Percentiles rank a stretch among this genome's conserved stretches.
Evolutionary conservation across 2,329 filamentous ascomycete genomes (phyloP).

Genomic region (Myriosclerotinia scirpicola): DNA sequence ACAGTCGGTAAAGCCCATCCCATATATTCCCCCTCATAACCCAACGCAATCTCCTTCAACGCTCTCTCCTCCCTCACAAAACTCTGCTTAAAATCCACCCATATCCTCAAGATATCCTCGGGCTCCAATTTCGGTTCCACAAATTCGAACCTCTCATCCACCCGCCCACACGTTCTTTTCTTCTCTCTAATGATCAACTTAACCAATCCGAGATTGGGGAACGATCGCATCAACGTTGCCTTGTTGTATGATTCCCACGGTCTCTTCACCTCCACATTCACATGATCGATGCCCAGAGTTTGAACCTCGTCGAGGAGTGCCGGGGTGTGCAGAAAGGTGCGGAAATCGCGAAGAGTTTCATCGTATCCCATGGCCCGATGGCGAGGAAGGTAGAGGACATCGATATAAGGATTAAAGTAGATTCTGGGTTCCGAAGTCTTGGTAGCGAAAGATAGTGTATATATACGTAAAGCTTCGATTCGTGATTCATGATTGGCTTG

Average conservation of each 20-base stretch:
- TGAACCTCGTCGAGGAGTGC: slow-evolving; percentile 42
- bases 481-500: slow-evolving; percentile 48
- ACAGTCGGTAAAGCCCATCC: slow-evolving; percentile 33
- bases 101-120: slow-evolving; percentile 32
- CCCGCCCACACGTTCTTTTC: background rate
- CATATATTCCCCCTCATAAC: slow-evolving; percentile 31
- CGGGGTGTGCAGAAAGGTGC: slow-evolving; percentile 39
- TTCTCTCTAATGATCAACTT: slow-evolving; percentile 31
- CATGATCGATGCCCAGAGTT: slow-evolving; percentile 49
- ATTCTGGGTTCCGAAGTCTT: slow-evolving; percentile 35
- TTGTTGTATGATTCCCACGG: slow-evolving; percentile 55
- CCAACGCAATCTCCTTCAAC: slow-evolving; percentile 32
- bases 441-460: slow-evolving; percentile 42
- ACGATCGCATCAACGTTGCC: slow-evolving; percentile 47
- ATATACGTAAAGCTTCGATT: slow-evolving; percentile 45
- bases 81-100: slow-evolving; percentile 36
- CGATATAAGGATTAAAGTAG: slow-evolving; percentile 38
- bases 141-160: slow-evolving; percentile 30
- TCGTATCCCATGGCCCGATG: slow-evolving; percentile 41
- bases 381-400: slow-evolving; percentile 41
- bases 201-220: slow-evolving; percentile 40
- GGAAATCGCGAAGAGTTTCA: slow-evolving; percentile 45
- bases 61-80: slow-evolving; percentile 35
- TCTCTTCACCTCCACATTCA: slow-evolving; percentile 46
- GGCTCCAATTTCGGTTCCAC: slow-evolving; percentile 28